These are phyloP conservation scores for Neonectria faginata DNA, from an alignment of 2,329 filamentous ascomycete genomes.

Conservation along the genomic window DNA sequence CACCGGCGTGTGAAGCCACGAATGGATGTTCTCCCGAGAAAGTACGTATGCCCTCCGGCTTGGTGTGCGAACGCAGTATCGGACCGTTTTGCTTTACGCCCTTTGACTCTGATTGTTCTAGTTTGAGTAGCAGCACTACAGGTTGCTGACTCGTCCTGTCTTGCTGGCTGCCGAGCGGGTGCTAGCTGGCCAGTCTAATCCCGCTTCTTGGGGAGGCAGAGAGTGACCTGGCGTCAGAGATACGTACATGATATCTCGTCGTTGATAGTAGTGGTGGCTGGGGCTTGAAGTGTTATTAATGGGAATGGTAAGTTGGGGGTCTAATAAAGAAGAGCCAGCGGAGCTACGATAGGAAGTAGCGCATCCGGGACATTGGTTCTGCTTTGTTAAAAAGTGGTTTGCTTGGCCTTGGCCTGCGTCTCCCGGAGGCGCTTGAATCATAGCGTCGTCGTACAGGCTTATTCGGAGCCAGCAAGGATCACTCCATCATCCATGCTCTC, in stretches of 20 bases:
- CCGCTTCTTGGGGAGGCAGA: slow-evolving; percentile 3
- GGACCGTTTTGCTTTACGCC: slow-evolving; percentile 4
- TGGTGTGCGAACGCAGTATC: slow-evolving; percentile 6
- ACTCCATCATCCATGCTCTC: slow-evolving; percentile 19
- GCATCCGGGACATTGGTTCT: slow-evolving; percentile 9
- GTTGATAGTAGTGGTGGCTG: background rate
- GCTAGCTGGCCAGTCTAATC: slow-evolving; percentile 2
- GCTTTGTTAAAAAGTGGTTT: background rate
- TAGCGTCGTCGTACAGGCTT: slow-evolving; percentile 10
- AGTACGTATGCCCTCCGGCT: slow-evolving; percentile 6
- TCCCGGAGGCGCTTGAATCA: slow-evolving; percentile 11
- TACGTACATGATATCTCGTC: background rate
- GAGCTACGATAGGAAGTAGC: slow-evolving; percentile 4
- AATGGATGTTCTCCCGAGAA: slow-evolving; percentile 17
- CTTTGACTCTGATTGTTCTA: slow-evolving; percentile 1
- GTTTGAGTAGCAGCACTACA: background rate
- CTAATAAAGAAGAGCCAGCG: background rate
- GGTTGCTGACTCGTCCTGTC: background rate
- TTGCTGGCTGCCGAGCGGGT: background rate
- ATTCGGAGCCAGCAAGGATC: slow-evolving; percentile 18
- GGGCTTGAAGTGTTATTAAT: slow-evolving; percentile 13
- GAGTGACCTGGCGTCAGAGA: background rate
- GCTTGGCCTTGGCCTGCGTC: slow-evolving; percentile 13
- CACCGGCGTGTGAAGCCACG: slow-evolving; percentile 11
- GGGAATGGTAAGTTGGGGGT: background rate